Percentiles rank a stretch among this genome's conserved stretches.
Conservation (phyloP, 164 flowering plant species). For the Tinospora cordifolia region DNA sequence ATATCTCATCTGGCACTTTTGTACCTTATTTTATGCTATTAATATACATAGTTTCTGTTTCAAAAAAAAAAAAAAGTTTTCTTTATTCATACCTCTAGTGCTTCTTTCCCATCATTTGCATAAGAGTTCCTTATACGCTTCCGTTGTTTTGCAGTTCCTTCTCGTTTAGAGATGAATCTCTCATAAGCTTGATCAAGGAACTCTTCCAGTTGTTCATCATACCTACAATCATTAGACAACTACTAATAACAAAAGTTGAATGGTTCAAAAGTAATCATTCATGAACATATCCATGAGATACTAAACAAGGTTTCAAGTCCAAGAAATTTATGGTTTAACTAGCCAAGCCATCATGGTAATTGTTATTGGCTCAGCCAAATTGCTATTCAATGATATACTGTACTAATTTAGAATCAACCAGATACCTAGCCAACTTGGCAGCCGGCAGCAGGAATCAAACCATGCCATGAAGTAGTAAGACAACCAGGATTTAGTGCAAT, state of each 20-base stretch:
- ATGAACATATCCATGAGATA: neutral
- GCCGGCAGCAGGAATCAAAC: neutral
- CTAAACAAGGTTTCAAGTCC: neutral
- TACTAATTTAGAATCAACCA: neutral
- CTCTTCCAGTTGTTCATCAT: conserved; percentile 64
- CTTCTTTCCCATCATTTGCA: conserved; percentile 35
- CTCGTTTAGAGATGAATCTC: conserved; percentile 44
- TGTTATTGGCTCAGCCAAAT: neutral
- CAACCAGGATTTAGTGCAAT: too few relatives aligned
- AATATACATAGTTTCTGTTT: too few relatives aligned
- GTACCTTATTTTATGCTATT: too few relatives aligned
- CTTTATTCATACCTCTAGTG: conserved; percentile 51
- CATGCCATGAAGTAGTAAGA: neutral
- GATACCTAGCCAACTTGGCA: neutral
- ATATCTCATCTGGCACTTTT: too few relatives aligned
- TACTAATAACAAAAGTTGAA: neutral
- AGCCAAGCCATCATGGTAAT: neutral
- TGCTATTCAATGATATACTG: neutral
- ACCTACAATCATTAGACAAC: conserved; percentile 34
- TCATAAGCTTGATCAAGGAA: conserved; percentile 82
- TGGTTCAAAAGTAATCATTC: neutral
- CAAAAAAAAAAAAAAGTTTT: too few relatives aligned
- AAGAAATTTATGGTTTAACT: neutral
- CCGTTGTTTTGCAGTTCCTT: conserved; percentile 68
- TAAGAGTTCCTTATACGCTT: conserved; percentile 57